Evolutionary conservation across 176 grass and related monocot species (phyloP).

Genomic region (Zoysia japonica): DNA sequence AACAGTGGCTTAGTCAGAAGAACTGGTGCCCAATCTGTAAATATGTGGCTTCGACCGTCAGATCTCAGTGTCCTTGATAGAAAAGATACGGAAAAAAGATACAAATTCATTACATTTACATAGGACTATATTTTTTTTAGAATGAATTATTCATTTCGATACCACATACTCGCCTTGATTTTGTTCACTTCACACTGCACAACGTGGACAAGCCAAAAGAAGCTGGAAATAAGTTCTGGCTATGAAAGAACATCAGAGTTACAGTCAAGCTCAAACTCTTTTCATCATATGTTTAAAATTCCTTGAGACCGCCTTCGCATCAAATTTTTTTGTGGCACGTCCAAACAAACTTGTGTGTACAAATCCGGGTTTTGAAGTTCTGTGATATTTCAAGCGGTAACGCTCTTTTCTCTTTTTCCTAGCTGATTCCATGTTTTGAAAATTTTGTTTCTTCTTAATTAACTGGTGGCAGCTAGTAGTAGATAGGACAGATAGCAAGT

Average conservation of each 20-base stretch:
- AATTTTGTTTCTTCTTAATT: too few species aligned
- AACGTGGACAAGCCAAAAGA: constrained; percentile 2
- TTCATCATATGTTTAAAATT: too few species aligned
- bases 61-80: neutral
- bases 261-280: neutral
- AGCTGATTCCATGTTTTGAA: too few species aligned
- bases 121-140: constrained; percentile 19
- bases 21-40: constrained; percentile 95
- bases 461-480: too few species aligned
- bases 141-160: constrained; percentile 17
- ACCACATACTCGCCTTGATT: neutral
- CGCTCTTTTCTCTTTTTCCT: too few species aligned
- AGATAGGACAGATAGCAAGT: too few species aligned
- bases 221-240: constrained; percentile 28
- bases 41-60: constrained; percentile 38
- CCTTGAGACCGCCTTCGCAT: too few species aligned
- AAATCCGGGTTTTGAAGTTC: too few species aligned
- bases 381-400: too few species aligned
- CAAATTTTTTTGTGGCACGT: too few species aligned
- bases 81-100: neutral
- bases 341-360: too few species aligned
- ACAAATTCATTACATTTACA: neutral
- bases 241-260: neutral
- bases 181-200: neutral
- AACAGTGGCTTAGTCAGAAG: constrained; percentile 74